Evolutionary conservation across 2,329 filamentous ascomycete species (phyloP).

Genomic region (Colletotrichum incanum): DNA sequence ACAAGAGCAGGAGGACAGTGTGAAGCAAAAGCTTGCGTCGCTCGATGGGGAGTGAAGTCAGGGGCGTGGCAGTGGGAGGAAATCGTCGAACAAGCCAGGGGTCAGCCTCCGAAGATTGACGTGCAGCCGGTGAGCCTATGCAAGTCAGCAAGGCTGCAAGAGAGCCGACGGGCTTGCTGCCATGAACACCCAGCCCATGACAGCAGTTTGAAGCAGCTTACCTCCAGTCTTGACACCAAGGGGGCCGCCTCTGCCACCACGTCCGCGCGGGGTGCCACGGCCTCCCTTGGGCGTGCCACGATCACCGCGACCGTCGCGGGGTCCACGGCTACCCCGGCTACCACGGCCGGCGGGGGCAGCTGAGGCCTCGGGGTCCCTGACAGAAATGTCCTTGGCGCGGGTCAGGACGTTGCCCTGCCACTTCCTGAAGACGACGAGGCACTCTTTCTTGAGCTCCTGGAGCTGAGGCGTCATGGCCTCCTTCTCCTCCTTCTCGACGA

Average conservation of each 20-base stretch:
- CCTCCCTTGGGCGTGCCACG: slow-evolving; percentile 38
- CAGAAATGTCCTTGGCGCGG: slow-evolving; percentile 78
- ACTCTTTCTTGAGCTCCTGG: slow-evolving; percentile 77
- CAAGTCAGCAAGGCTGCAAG: slow-evolving; percentile 11
- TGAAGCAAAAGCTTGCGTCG: slow-evolving; percentile 80
- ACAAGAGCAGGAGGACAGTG: slow-evolving; percentile 78
- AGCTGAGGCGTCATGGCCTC: slow-evolving; percentile 47
- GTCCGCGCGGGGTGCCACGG: slow-evolving; percentile 35
- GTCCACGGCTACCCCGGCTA: slow-evolving; percentile 52
- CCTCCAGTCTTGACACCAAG: slow-evolving; percentile 45
- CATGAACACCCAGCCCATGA: neutral
- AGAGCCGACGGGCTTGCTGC: neutral
- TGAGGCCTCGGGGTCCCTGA: slow-evolving; percentile 57
- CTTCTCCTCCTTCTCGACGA: slow-evolving; percentile 52
- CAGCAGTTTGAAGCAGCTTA: slow-evolving; percentile 11
- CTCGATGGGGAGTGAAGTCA: slow-evolving; percentile 72
- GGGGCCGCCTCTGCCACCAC: slow-evolving; percentile 36
- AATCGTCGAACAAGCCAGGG: slow-evolving; percentile 66
- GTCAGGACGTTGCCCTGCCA: slow-evolving; percentile 83
- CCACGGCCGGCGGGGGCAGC: slow-evolving; percentile 50
- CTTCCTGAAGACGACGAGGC: slow-evolving; percentile 81
- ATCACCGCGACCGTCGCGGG: slow-evolving; percentile 44
- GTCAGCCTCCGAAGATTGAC: slow-evolving; percentile 56
- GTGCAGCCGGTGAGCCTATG: slow-evolving; percentile 14
- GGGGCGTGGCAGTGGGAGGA: slow-evolving; percentile 71